Conservation (phyloP, 768 basidiomycete species). For the Lactifluus pinguis region DNA sequence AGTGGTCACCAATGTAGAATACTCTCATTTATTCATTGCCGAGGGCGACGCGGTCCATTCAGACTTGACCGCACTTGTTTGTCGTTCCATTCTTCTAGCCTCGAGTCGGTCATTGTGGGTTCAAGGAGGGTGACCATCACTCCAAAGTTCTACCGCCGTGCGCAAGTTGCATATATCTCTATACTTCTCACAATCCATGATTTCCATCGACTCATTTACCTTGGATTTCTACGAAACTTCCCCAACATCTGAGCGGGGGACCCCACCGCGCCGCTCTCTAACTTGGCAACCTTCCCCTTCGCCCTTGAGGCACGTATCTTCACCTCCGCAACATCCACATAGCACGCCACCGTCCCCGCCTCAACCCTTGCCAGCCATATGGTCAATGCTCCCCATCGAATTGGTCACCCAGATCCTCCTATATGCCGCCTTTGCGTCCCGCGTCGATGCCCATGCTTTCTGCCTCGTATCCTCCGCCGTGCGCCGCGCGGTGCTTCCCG, state of each 20-base stretch:
- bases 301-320: conserved; percentile 7
- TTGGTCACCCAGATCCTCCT: conserved; percentile 15
- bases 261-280: conserved; percentile 4
- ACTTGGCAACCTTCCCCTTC: conserved; percentile 16
- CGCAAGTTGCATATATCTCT: not conserved
- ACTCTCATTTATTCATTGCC: not conserved
- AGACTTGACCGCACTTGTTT: not conserved
- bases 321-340: not conserved
- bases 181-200: not conserved
- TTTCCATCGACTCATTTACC: conserved; percentile 4
- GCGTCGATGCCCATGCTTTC: conserved; percentile 11
- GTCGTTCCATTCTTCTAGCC: not conserved
- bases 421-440: conserved; percentile 15
- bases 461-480: conserved; percentile 21
- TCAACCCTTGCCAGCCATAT: not conserved
- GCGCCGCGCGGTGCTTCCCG: conserved; percentile 18
- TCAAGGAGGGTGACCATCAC: not conserved
- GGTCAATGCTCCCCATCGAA: conserved; percentile 17
- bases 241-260: not conserved
- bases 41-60: not conserved
- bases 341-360: not conserved
- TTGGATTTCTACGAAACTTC: not conserved
- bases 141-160: too few species aligned
- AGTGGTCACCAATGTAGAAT: too few species aligned
- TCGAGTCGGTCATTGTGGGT: conserved; percentile 2